A percentile compares a stretch with the other conserved stretches of the same genome.
These are phyloP conservation scores for Xerocomus amazonicus DNA, from an alignment of 1,284 basidiomycete species.

Conservation along the genomic window DNA sequence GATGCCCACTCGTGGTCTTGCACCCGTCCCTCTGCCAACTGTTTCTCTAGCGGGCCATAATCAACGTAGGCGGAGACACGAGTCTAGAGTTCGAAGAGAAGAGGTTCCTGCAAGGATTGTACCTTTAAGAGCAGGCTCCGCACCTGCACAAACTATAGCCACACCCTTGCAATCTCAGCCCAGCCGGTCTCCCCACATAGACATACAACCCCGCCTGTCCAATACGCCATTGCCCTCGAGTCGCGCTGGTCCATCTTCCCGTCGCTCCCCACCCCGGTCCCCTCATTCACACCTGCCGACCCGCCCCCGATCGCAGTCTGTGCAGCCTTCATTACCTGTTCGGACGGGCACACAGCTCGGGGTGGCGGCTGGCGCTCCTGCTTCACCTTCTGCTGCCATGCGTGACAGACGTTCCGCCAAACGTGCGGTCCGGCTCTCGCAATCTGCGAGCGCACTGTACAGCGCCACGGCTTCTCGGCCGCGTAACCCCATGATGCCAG, in stretches of 20 bases:
- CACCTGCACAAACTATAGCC: not conserved
- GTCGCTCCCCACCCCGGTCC: not conserved
- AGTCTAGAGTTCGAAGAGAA: too few relatives aligned
- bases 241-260: not conserved
- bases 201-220: too few relatives aligned
- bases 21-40: not conserved
- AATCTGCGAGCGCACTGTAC: conserved; percentile 24
- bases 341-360: not conserved
- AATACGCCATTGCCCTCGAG: not conserved
- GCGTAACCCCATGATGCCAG: too few relatives aligned
- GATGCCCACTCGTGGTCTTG: not conserved
- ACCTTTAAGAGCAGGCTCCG: not conserved
- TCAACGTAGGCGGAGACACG: too few relatives aligned
- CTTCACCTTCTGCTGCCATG: not conserved
- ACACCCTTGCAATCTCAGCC: not conserved
- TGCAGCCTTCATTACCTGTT: not conserved
- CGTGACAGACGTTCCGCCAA: conserved; percentile 6
- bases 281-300: not conserved
- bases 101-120: not conserved
- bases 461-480: too few relatives aligned
- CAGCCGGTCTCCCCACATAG: conserved; percentile 1
- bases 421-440: conserved; percentile 14
- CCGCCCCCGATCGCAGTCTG: not conserved
- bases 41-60: too few relatives aligned
- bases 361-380: too few relatives aligned